These are phyloP conservation scores for Suhomyces terraborum DNA, from an alignment of 1,139 yeast species.

Conservation along the genomic window DNA sequence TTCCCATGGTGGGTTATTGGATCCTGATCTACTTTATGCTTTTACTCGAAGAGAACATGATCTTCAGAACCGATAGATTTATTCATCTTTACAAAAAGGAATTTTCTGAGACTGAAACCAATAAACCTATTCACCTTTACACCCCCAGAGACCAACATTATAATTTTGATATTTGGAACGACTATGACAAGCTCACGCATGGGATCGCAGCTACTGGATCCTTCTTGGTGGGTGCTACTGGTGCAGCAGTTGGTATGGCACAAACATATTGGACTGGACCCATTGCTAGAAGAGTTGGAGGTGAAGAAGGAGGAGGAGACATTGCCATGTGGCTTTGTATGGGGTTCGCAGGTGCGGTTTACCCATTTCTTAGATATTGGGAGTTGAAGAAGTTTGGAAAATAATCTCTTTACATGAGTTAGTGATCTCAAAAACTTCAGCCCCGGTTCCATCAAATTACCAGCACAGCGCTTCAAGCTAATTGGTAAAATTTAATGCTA, in stretches of 20 bases:
- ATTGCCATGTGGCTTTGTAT: slow-evolving; percentile 80
- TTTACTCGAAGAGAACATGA: slow-evolving; percentile 69
- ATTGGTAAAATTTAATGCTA: too few species aligned
- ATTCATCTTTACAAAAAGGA: slow-evolving; percentile 56
- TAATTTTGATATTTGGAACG: slow-evolving; percentile 71
- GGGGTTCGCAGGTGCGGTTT: slow-evolving; percentile 67
- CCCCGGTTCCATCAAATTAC: too few species aligned
- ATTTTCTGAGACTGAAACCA: slow-evolving; percentile 33
- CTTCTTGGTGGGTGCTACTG: slow-evolving; percentile 65
- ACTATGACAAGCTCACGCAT: slow-evolving; percentile 52
- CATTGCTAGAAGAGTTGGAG: slow-evolving; percentile 58
- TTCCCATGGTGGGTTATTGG: slow-evolving; percentile 97
- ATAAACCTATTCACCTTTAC: slow-evolving; percentile 12
- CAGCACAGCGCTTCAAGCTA: too few species aligned
- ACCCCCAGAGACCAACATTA: slow-evolving; percentile 39
- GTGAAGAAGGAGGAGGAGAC: slow-evolving; percentile 63
- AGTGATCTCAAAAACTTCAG: too few species aligned
- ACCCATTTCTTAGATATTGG: slow-evolving; percentile 62
- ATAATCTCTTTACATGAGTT: too few species aligned
- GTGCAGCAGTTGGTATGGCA: slow-evolving; percentile 82
- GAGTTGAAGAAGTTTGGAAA: slow-evolving; percentile 59
- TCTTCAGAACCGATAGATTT: slow-evolving; percentile 62
- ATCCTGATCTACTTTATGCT: slow-evolving; percentile 77
- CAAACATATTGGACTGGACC: slow-evolving; percentile 80
- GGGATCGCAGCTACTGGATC: slow-evolving; percentile 67